A percentile compares a stretch with the other conserved stretches of the same genome.
Evolutionary conservation across 1,139 yeast genomes (phyloP).

Genomic region (Scheffersomyces parashehatae): DNA sequence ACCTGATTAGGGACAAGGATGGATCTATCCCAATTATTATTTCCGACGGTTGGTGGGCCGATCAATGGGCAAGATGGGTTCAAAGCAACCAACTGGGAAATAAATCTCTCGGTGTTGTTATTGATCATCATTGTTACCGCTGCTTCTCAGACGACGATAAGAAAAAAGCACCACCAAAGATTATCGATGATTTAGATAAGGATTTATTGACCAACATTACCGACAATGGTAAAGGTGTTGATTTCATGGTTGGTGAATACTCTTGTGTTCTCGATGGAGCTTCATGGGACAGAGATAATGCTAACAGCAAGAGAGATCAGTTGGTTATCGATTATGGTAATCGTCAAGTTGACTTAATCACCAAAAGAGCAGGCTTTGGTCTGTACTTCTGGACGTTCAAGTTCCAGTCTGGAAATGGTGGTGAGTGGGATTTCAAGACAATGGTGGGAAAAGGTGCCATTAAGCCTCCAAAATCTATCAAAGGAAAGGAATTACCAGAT

Average conservation of each 20-base stretch:
- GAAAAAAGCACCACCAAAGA: conserved; percentile 60
- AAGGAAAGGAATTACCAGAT: conserved; percentile 32
- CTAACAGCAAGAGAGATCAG: conserved; percentile 44
- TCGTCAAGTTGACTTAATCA: conserved; percentile 44
- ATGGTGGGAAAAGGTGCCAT: conserved; percentile 72
- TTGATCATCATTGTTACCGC: conserved; percentile 85
- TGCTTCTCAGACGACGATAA: conserved; percentile 81
- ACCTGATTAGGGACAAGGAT: conserved; percentile 59
- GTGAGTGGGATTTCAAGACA: conserved; percentile 91
- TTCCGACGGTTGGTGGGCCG: conserved; percentile 94
- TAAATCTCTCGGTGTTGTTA: conserved; percentile 57
- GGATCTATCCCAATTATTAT: conserved; percentile 66
- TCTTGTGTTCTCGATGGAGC: conserved; percentile 81
- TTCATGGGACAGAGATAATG: conserved; percentile 63
- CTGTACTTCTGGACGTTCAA: conserved; percentile 89
- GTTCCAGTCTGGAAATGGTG: conserved; percentile 87
- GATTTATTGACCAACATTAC: conserved; percentile 55
- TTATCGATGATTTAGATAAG: conserved; percentile 55
- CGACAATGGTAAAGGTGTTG: conserved; percentile 54
- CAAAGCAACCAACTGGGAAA: conserved; percentile 39
- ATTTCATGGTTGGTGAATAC: conserved; percentile 83
- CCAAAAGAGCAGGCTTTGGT: conserved; percentile 62
- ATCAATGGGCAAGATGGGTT: conserved; percentile 75
- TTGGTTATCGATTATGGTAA: conserved; percentile 41
- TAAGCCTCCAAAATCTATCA: conserved; percentile 19